These are phyloP conservation scores for Nitzschia inconspicua DNA, from an alignment of 108 stramenopile genomes.

Conservation along the genomic window DNA sequence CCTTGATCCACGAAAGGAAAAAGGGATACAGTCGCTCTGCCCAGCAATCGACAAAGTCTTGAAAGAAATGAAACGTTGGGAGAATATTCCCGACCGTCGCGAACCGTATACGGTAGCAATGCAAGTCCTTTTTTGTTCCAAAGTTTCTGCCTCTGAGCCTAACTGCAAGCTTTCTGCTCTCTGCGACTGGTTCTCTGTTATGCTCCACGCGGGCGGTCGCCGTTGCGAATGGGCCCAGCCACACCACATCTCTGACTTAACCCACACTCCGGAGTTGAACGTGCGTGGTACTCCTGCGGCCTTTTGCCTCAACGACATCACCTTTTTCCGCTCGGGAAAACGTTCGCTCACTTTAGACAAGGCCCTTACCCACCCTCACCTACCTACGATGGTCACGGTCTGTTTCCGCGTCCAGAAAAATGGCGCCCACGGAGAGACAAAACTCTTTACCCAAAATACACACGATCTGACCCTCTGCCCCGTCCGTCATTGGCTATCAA, in stretches of 20 bases:
- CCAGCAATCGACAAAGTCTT: not conserved
- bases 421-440: not conserved
- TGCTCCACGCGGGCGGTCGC: not conserved
- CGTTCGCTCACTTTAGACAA: too few species aligned
- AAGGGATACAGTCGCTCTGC: too few species aligned
- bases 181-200: not conserved
- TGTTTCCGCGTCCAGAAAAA: not conserved
- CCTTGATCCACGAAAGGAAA: too few species aligned
- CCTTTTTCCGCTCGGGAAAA: too few species aligned
- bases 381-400: too few species aligned
- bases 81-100: not conserved
- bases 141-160: too few species aligned
- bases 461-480: not conserved
- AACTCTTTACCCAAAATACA: not conserved
- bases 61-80: not conserved
- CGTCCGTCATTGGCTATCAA: not conserved
- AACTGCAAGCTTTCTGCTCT: too few species aligned
- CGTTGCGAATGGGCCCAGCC: not conserved
- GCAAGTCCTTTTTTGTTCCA: too few species aligned
- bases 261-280: not conserved
- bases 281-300: not conserved
- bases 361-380: too few species aligned
- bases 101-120: not conserved
- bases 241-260: not conserved
- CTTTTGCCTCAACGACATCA: not conserved